phyloP scores from a whole-genome alignment of 1,284 basidiomycete genomes.

The Trametes sp. region DNA sequence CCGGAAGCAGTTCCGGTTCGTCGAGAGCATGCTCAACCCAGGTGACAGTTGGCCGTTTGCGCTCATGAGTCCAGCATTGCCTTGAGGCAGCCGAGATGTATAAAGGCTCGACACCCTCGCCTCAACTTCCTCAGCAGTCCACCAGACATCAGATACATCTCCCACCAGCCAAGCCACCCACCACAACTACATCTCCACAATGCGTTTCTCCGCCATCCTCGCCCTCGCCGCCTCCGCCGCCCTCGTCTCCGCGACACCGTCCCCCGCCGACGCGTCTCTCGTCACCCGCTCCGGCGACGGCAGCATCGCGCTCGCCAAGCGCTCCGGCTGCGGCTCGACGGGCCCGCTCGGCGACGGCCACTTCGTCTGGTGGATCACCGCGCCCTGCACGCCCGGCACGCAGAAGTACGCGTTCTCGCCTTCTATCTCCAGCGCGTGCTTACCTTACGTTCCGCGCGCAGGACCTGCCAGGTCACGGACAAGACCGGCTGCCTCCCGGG shows the following conservation, averaged over 20 bases:
- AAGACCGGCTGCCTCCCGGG: constrained; percentile 15
- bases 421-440: background rate
- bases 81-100: background rate
- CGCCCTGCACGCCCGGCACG: constrained; percentile 3
- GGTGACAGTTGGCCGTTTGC: background rate
- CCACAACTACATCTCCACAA: background rate
- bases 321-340: constrained; percentile 15
- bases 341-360: constrained; percentile 19
- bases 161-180: background rate
- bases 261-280: constrained; percentile 2
- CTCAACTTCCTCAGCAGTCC: background rate
- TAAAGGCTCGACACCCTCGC: background rate
- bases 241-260: constrained; percentile 4
- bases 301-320: constrained; percentile 6
- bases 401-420: background rate
- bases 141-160: background rate
- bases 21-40: background rate
- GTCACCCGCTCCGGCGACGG: constrained; percentile 11
- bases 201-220: constrained; percentile 15
- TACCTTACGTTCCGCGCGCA: background rate
- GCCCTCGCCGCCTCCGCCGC: constrained; percentile 7
- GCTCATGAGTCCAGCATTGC: background rate
- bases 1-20: too few relatives aligned
- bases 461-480: constrained; percentile 20
- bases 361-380: constrained; percentile 19